phyloP scores from a whole-genome alignment of 148 eudicot genomes.

The Euryodendron excelsum region DNA sequence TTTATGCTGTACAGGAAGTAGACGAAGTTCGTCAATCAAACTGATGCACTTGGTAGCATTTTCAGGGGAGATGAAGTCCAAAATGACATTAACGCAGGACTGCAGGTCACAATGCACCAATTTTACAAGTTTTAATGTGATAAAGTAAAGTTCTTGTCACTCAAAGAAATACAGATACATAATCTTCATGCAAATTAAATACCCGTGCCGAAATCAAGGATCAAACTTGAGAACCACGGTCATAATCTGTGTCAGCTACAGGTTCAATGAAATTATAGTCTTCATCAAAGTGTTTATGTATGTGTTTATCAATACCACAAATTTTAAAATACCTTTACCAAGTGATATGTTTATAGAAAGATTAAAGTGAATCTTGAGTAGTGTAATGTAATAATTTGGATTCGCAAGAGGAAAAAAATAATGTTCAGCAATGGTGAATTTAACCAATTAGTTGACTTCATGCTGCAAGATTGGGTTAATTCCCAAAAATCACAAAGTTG shows the following conservation, averaged over 20 bases:
- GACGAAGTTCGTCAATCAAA: constrained; percentile 62
- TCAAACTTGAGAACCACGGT: not conserved
- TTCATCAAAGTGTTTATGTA: not conserved
- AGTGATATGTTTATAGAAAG: not conserved
- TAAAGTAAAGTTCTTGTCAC: not conserved
- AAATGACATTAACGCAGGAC: constrained; percentile 71
- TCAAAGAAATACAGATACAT: not conserved
- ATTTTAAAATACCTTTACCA: not conserved
- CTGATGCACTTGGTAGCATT: constrained; percentile 70
- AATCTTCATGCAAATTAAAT: not conserved
- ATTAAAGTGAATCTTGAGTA: not conserved
- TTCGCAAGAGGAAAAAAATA: not conserved
- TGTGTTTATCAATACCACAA: not conserved
- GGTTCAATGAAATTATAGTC: not conserved
- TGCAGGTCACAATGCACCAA: constrained; percentile 28
- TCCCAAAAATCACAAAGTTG: not conserved
- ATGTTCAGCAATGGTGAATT: not conserved
- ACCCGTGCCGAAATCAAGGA: not conserved
- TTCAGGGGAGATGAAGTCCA: constrained; percentile 92
- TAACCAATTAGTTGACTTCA: not conserved
- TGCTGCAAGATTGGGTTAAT: not conserved
- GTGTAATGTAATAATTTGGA: not conserved
- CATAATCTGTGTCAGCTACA: not conserved
- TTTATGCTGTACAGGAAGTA: constrained; percentile 68
- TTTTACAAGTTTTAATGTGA: not conserved